These are phyloP conservation scores for Skeletonema costatum DNA, from an alignment of 108 stramenopile species.

Conservation along the genomic window DNA sequence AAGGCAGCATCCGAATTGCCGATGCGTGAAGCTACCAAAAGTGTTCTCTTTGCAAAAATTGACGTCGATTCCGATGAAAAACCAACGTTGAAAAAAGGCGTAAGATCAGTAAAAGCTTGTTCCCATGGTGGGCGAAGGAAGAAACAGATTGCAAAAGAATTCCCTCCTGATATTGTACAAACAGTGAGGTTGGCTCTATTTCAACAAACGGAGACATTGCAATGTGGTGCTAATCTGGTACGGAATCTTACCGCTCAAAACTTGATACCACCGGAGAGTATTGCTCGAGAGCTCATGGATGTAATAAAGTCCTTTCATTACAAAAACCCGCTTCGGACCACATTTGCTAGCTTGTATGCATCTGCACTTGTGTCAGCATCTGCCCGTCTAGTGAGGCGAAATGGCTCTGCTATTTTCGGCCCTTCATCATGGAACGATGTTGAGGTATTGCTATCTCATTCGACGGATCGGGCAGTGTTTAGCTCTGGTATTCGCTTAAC, in stretches of 20 bases:
- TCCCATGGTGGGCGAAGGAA: not conserved
- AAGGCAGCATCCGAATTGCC: too few species aligned
- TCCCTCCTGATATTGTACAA: constrained; percentile 36
- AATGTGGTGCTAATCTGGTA: constrained; percentile 29
- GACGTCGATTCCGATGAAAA: not conserved
- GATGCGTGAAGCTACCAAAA: too few species aligned
- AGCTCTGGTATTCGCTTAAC: constrained; percentile 21
- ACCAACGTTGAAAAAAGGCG: not conserved
- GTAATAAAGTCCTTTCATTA: constrained; percentile 36
- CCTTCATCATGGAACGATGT: constrained; percentile 43
- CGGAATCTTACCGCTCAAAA: constrained; percentile 29
- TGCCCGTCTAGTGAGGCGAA: constrained; percentile 22
- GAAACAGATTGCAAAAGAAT: constrained; percentile 23
- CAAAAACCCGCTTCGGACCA: constrained; percentile 42
- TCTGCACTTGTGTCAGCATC: constrained; percentile 18
- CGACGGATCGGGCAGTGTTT: constrained; percentile 31
- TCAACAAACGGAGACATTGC: constrained; percentile 12
- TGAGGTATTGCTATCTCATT: constrained; percentile 32
- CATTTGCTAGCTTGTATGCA: constrained; percentile 32
- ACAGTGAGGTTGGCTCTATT: constrained; percentile 42
- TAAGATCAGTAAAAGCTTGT: not conserved
- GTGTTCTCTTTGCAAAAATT: not conserved
- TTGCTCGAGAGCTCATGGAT: constrained; percentile 34
- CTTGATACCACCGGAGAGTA: constrained; percentile 8
- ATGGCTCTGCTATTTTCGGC: constrained; percentile 35